Conservation (phyloP, 495 filamentous ascomycete species). For the Aspergillus biplanus region DNA sequence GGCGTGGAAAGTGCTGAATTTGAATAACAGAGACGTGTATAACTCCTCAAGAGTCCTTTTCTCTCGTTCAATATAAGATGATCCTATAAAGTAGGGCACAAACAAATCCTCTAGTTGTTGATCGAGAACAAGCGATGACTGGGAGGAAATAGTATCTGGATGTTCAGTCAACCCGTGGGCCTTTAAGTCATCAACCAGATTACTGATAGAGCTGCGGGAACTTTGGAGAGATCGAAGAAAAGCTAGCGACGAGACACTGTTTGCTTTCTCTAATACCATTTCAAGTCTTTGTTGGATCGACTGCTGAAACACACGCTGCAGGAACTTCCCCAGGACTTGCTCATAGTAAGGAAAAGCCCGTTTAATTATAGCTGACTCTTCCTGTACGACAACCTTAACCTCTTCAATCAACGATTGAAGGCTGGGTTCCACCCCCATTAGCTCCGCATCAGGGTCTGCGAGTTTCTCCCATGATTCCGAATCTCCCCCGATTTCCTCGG, state of each 20-base stretch:
- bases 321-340: slow-evolving; percentile 85
- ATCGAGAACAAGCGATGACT: slow-evolving; percentile 83
- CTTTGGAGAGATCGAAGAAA: slow-evolving; percentile 91
- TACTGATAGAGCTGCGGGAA: slow-evolving; percentile 80
- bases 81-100: slow-evolving; percentile 90
- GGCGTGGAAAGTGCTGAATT: slow-evolving; percentile 91
- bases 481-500: slow-evolving; percentile 85
- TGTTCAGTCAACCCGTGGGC: slow-evolving; percentile 93
- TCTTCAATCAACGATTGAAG: slow-evolving; percentile 91
- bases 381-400: slow-evolving; percentile 93
- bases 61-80: slow-evolving; percentile 95
- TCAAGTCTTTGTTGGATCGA: slow-evolving; percentile 95
- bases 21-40: slow-evolving; percentile 91
- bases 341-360: slow-evolving; percentile 96
- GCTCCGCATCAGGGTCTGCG: slow-evolving; percentile 90
- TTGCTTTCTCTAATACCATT: slow-evolving; percentile 94
- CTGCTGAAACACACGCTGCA: slow-evolving; percentile 96
- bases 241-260: slow-evolving; percentile 84
- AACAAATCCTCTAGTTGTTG: slow-evolving; percentile 97
- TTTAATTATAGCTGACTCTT: slow-evolving; percentile 94
- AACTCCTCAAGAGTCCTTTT: slow-evolving; percentile 87
- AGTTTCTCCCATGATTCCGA: slow-evolving; percentile 86
- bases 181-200: slow-evolving; percentile 90
- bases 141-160: slow-evolving; percentile 85
- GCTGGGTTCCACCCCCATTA: slow-evolving; percentile 87